Evolutionary conservation across 345 rosid species (phyloP).

Genomic region (Excoecaria agallocha): DNA sequence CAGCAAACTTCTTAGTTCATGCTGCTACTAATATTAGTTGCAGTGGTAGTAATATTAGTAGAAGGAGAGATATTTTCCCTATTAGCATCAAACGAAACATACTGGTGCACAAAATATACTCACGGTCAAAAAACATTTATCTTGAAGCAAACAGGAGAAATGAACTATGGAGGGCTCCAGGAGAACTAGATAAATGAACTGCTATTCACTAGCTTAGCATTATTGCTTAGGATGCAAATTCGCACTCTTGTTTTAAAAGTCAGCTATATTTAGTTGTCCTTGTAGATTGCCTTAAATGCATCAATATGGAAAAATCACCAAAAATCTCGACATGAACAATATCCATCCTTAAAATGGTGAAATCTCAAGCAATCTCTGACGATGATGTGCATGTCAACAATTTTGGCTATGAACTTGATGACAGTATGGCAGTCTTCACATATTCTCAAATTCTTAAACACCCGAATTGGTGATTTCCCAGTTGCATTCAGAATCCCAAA

Average conservation of each 20-base stretch:
- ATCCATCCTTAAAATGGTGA: constrained; percentile 35
- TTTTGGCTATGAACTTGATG: constrained; percentile 31
- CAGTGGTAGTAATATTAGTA: too few relatives aligned
- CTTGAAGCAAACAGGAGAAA: neutral
- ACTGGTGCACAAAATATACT: neutral
- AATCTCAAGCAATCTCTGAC: constrained; percentile 35
- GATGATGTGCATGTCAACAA: constrained; percentile 17
- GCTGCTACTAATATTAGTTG: too few relatives aligned
- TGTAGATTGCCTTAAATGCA: neutral
- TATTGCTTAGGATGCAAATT: neutral
- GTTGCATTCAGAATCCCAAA: constrained; percentile 22
- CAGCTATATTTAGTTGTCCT: neutral
- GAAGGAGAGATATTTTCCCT: too few relatives aligned
- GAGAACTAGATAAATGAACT: too few relatives aligned
- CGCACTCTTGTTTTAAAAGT: neutral
- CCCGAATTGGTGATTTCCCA: constrained; percentile 20
- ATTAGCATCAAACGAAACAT: neutral
- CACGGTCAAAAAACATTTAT: neutral
- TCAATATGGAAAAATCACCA: constrained; percentile 24
- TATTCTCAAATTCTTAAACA: constrained; percentile 33
- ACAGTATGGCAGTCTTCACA: constrained; percentile 34
- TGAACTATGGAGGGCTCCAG: neutral
- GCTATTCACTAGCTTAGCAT: neutral
- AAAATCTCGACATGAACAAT: constrained; percentile 31
- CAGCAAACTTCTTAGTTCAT: too few relatives aligned